These are phyloP conservation scores for Cladosporium sp. DNA, from an alignment of 2,329 filamentous ascomycete species.

Conservation along the genomic window DNA sequence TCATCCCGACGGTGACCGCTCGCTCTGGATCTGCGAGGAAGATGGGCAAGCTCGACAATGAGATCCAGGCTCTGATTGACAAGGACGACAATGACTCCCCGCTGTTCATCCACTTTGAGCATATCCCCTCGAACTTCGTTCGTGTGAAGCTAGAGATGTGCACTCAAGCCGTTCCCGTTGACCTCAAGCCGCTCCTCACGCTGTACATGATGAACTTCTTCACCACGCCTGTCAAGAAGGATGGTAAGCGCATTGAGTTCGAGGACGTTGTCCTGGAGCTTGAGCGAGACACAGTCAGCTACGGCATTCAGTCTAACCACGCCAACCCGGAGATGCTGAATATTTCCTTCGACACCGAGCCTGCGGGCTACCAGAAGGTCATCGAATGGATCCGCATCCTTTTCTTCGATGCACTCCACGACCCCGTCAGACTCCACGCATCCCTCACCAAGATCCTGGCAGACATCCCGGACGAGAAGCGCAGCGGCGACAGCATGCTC, in stretches of 20 bases:
- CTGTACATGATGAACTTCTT: slow-evolving; percentile 92
- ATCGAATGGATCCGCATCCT: slow-evolving; percentile 80
- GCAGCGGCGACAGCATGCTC: slow-evolving; percentile 66
- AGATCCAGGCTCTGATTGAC: slow-evolving; percentile 71
- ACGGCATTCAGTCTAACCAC: slow-evolving; percentile 63
- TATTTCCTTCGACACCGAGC: slow-evolving; percentile 79
- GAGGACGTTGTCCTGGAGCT: slow-evolving; percentile 88
- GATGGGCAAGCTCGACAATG: slow-evolving; percentile 60
- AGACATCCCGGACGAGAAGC: slow-evolving; percentile 87
- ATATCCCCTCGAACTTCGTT: slow-evolving; percentile 89
- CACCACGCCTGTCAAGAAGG: slow-evolving; percentile 73
- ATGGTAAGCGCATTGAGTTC: slow-evolving; percentile 74
- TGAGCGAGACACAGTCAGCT: slow-evolving; percentile 85
- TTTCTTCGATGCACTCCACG: slow-evolving; percentile 84
- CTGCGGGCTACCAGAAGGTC: slow-evolving; percentile 75
- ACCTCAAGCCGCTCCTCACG: slow-evolving; percentile 75
- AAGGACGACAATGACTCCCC: slow-evolving; percentile 51
- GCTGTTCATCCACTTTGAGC: slow-evolving; percentile 93
- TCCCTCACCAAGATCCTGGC: slow-evolving; percentile 75
- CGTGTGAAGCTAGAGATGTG: slow-evolving; percentile 76
- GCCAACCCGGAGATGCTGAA: slow-evolving; percentile 76
- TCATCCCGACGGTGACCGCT: slow-evolving; percentile 82
- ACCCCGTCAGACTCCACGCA: slow-evolving; percentile 57
- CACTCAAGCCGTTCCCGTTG: slow-evolving; percentile 68
- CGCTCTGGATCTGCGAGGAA: slow-evolving; percentile 70